Evolutionary conservation across 768 basidiomycete genomes (phyloP).

Genomic region (Bullera alba): DNA sequence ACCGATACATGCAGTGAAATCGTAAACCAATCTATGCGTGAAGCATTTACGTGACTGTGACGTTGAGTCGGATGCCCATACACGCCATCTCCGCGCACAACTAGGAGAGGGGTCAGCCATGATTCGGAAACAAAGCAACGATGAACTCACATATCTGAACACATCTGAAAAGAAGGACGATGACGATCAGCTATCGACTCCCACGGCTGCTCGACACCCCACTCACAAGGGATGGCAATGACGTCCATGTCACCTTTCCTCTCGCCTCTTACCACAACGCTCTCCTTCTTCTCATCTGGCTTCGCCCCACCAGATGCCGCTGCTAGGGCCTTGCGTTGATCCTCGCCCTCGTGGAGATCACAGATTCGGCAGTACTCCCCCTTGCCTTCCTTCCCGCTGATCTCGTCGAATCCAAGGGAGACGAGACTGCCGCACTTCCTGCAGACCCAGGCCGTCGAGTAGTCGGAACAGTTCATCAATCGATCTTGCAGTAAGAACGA

Average conservation of each 20-base stretch:
- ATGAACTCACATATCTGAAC: constrained; percentile 38
- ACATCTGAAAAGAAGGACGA: constrained; percentile 22
- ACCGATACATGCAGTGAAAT: no score
- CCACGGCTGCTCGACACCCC: not conserved
- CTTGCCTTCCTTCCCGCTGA: constrained; percentile 55
- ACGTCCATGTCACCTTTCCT: constrained; percentile 65
- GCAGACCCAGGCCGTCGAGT: constrained; percentile 99
- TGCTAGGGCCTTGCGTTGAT: constrained; percentile 48
- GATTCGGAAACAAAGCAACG: not conserved
- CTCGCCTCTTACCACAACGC: constrained; percentile 52
- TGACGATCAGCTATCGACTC: not conserved
- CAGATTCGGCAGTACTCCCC: constrained; percentile 91
- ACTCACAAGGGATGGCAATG: constrained; percentile 84
- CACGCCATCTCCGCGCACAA: constrained; percentile 75
- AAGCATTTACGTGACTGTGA: constrained; percentile 66
- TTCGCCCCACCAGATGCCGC: constrained; percentile 10
- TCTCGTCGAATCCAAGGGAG: constrained; percentile 90
- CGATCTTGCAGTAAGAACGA: constrained; percentile 97
- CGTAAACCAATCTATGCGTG: no score
- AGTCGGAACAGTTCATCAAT: constrained; percentile 99
- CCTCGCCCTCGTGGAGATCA: constrained; percentile 56
- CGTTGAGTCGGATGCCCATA: constrained; percentile 89
- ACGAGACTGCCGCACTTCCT: constrained; percentile 91
- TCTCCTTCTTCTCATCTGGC: constrained; percentile 50
- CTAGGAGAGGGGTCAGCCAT: constrained; percentile 9